Evolutionary conservation across 257 asterid species (phyloP), one percentile per base, ranked within the genome.

Genomic region (Gentiana straminea): DNA sequence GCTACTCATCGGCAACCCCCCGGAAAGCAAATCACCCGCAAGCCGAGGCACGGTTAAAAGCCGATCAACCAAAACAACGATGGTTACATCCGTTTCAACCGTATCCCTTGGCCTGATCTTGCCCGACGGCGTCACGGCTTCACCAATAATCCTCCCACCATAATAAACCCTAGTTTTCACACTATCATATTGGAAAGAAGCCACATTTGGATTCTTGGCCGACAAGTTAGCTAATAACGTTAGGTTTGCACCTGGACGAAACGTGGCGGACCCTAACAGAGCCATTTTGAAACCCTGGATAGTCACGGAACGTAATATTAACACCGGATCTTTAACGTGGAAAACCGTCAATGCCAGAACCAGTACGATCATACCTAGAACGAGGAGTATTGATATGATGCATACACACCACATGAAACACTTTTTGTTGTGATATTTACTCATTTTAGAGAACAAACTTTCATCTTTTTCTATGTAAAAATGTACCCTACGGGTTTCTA

Each of bases 381-480:
- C 4, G 15, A 81, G 34, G 2, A 68, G 1, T 3, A 62, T 4
- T 0, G 86, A 86, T 13, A 69, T 57, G 44, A 72, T 38, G 75
- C 79, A 76, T 47, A 84, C 93, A 51, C 86, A 70, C 36, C 70
- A 72, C 44, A 52, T 76, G 76, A 78, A 66, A 64, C 68, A 72
- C 32, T 41, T 71, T 4, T 48, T 59, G 52, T 34, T 51, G 64
- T 64, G 74, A 11, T 47, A 45, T 2, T 56, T 48, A 3, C 39
- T 49, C 63, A 48, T 13, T 13, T 77, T 35, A 11, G 45, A 5
- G 81, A 43, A 24, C 35, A 56, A 37, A 54, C 59, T 51, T 2
- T 49, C 44, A 64, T 49, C 56, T 3, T 60, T 70, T 33, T 76
- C 68, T 32, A 52, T n/a, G 37, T 39, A 7, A 5, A 41, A 41